Conservation (phyloP, 129 eudicot species). For the Pulicaria dysenterica region DNA sequence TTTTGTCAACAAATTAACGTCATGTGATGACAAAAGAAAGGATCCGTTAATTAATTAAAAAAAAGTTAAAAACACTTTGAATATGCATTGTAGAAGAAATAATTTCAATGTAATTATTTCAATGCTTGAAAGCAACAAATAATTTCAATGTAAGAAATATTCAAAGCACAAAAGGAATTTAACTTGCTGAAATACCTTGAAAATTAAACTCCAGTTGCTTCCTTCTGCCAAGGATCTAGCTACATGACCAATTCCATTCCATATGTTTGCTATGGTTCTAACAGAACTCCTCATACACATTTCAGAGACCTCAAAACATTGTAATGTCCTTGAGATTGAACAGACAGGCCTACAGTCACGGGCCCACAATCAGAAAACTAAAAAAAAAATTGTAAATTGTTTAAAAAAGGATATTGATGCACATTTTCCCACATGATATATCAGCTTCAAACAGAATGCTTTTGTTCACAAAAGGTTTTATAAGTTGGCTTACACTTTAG, state of each 20-base stretch:
- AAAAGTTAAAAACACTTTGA: background rate
- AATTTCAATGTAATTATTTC: background rate
- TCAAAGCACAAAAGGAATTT: background rate
- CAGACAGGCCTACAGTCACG: conserved; percentile 47
- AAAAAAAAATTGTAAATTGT: background rate
- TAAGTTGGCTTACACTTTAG: conserved; percentile 49
- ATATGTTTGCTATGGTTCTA: conserved; percentile 43
- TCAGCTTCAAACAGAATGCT: background rate
- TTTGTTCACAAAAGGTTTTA: conserved; percentile 13
- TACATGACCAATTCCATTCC: conserved; percentile 45
- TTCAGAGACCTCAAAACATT: conserved; percentile 70
- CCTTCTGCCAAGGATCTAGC: conserved; percentile 62
- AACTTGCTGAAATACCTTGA: conserved; percentile 53
- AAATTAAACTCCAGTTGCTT: conserved; percentile 67
- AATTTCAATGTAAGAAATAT: background rate
- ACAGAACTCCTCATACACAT: conserved; percentile 42
- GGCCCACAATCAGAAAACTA: conserved; percentile 26
- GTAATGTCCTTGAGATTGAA: conserved; percentile 51
- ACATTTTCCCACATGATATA: no score
- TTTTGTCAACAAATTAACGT: background rate
- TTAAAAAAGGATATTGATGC: background rate
- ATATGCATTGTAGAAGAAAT: background rate
- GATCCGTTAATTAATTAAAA: background rate
- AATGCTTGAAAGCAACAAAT: background rate
- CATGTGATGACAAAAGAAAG: background rate